These are phyloP conservation scores for Serendipita vermifera DNA, from an alignment of 768 basidiomycete genomes.

Conservation along the genomic window DNA sequence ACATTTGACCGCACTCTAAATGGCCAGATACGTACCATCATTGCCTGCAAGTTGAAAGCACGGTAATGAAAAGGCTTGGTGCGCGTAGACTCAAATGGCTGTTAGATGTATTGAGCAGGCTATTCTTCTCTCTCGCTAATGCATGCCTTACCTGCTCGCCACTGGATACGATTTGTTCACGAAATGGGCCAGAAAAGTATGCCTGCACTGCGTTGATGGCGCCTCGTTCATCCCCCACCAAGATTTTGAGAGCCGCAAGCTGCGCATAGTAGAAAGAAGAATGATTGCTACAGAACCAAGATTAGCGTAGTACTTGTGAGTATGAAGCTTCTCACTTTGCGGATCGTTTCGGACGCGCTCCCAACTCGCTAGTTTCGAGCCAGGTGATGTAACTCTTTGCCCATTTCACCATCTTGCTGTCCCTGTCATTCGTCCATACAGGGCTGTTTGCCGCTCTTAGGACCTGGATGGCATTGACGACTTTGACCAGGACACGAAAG, in stretches of 20 bases:
- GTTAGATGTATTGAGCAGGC: slow-evolving; percentile 14
- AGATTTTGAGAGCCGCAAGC: slow-evolving; percentile 40
- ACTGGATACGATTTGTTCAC: slow-evolving; percentile 38
- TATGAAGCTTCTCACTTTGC: slow-evolving; percentile 32
- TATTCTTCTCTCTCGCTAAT: background rate
- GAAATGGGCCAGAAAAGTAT: slow-evolving; percentile 40
- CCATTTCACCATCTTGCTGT: slow-evolving; percentile 36
- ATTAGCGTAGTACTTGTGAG: background rate
- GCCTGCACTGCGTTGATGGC: slow-evolving; percentile 34
- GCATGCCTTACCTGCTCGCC: slow-evolving; percentile 35
- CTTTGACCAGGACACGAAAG: slow-evolving; percentile 43
- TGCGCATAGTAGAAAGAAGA: slow-evolving; percentile 54
- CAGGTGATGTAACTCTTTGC: slow-evolving; percentile 33
- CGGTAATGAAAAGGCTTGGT: slow-evolving; percentile 56
- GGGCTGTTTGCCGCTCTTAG: slow-evolving; percentile 33
- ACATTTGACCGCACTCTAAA: background rate
- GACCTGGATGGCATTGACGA: slow-evolving; percentile 35
- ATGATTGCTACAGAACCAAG: slow-evolving; percentile 38
- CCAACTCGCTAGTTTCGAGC: slow-evolving; percentile 37
- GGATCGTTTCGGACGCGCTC: slow-evolving; percentile 29
- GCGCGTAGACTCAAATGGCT: slow-evolving; percentile 49
- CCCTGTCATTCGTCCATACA: slow-evolving; percentile 42
- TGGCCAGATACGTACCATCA: slow-evolving; percentile 32
- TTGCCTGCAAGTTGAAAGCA: slow-evolving; percentile 52
- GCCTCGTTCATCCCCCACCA: slow-evolving; percentile 38